Evolutionary conservation across 768 basidiomycete genomes (phyloP).

Genomic region (Boletus sp.): DNA sequence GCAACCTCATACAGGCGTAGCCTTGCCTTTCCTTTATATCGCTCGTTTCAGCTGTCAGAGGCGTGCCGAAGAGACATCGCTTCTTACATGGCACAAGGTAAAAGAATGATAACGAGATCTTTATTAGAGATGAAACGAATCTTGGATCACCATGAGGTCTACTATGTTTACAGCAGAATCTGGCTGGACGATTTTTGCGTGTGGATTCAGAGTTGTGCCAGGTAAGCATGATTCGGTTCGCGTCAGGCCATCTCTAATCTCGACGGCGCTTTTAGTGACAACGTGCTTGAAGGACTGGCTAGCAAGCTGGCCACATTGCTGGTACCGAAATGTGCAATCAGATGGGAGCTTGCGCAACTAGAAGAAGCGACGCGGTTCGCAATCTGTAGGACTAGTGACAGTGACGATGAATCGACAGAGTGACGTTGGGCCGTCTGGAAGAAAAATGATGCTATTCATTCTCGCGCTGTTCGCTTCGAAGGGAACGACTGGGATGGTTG

Average conservation of each 20-base stretch:
- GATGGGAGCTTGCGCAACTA: slow-evolving; percentile 68
- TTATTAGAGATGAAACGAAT: slow-evolving; percentile 71
- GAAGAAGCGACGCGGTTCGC: slow-evolving; percentile 51
- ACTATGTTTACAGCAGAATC: slow-evolving; percentile 84
- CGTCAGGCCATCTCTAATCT: background rate
- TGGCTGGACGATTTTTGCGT: slow-evolving; percentile 84
- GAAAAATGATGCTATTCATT: background rate
- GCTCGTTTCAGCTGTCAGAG: slow-evolving; percentile 73
- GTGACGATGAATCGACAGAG: slow-evolving; percentile 61
- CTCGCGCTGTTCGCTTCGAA: slow-evolving; percentile 1
- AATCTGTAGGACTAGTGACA: slow-evolving; percentile 48
- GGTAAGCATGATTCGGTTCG: slow-evolving; percentile 41
- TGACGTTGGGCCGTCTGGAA: slow-evolving; percentile 18
- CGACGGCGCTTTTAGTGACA: slow-evolving; percentile 47
- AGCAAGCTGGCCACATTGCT: slow-evolving; percentile 35
- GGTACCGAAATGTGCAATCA: slow-evolving; percentile 54
- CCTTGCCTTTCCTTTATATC: slow-evolving; percentile 74
- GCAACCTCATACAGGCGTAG: slow-evolving; percentile 68
- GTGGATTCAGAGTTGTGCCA: slow-evolving; percentile 72
- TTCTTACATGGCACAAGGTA: slow-evolving; percentile 53
- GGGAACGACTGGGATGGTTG: background rate
- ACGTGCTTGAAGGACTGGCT: slow-evolving; percentile 46
- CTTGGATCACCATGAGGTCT: slow-evolving; percentile 79
- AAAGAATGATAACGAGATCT: slow-evolving; percentile 57
- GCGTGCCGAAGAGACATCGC: slow-evolving; percentile 65